These are phyloP conservation scores for Niebla homalea DNA, from an alignment of 495 filamentous ascomycete species.

Conservation along the genomic window DNA sequence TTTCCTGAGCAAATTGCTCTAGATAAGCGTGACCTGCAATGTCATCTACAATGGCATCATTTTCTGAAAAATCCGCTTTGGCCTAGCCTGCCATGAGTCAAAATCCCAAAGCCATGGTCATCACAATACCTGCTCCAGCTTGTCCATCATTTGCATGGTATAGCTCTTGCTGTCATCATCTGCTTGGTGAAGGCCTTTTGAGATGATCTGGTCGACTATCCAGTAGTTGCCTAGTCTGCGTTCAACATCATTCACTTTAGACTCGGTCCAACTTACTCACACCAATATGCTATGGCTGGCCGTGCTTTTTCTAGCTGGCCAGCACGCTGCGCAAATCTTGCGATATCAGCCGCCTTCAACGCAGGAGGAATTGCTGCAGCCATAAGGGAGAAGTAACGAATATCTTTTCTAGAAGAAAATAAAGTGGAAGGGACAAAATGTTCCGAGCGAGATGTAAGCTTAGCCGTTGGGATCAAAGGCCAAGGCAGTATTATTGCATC, in stretches of 20 bases:
- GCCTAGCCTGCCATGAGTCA: conserved; percentile 31
- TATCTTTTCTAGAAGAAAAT: background rate
- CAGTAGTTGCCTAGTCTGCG: conserved; percentile 64
- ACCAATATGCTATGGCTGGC: conserved; percentile 88
- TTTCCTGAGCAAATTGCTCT: conserved; percentile 83
- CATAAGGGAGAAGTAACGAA: conserved; percentile 34
- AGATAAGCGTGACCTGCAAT: conserved; percentile 78
- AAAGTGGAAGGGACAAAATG: background rate
- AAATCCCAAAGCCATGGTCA: background rate
- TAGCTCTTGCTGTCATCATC: conserved; percentile 65
- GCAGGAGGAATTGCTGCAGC: conserved; percentile 57
- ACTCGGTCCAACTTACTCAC: conserved; percentile 31
- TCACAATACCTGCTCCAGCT: conserved; percentile 59
- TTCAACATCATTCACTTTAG: conserved; percentile 2
- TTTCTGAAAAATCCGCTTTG: conserved; percentile 46
- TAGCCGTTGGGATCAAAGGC: background rate
- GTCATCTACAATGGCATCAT: conserved; percentile 72
- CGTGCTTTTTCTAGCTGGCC: conserved; percentile 72
- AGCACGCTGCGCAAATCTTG: conserved; percentile 65
- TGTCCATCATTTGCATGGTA: conserved; percentile 77
- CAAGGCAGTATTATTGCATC: background rate
- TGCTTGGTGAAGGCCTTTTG: conserved; percentile 57
- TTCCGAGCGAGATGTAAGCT: background rate
- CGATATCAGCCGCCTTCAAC: conserved; percentile 64
- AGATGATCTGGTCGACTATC: conserved; percentile 83